Percentiles rank a stretch among this genome's conserved stretches.
Conservation (phyloP, 164 flowering plant species). For the Nymphaea colorata region DNA sequence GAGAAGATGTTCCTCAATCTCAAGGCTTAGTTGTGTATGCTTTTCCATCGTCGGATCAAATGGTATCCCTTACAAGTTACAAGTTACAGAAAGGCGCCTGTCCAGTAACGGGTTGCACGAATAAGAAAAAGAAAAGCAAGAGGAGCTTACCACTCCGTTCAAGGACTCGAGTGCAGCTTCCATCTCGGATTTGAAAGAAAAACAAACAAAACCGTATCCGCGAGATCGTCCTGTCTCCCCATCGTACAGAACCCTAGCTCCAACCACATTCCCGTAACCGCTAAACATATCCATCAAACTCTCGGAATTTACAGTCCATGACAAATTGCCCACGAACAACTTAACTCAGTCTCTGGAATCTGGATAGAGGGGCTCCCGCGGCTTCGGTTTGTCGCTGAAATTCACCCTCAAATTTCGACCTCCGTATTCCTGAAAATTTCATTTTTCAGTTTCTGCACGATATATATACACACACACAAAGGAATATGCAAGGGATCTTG, state of each 20-base stretch:
- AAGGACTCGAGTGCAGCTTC: slow-evolving; percentile 24
- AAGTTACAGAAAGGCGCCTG: too few species aligned
- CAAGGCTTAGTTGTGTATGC: too few species aligned
- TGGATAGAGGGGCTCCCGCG: slow-evolving; percentile 1
- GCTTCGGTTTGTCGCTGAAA: slow-evolving; percentile 11
- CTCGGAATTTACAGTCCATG: slow-evolving; percentile 24
- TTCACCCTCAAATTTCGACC: slow-evolving; percentile 39
- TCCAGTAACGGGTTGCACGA: too few species aligned
- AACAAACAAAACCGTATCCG: slow-evolving; percentile 31
- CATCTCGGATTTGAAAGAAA: slow-evolving; percentile 22
- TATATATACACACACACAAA: too few species aligned
- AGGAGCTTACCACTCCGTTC: slow-evolving; percentile 20
- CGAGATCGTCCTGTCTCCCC: slow-evolving; percentile 22
- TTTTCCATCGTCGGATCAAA: too few species aligned
- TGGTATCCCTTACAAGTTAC: too few species aligned
- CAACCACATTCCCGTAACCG: slow-evolving; percentile 33
- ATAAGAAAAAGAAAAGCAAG: neutral
- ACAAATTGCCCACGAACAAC: slow-evolving; percentile 35
- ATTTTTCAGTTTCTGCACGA: too few species aligned
- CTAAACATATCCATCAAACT: slow-evolving; percentile 27
- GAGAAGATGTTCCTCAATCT: too few species aligned
- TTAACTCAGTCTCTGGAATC: slow-evolving; percentile 11
- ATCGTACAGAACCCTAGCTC: slow-evolving; percentile 28
- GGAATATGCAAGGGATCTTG: too few species aligned
- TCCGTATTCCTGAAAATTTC: slow-evolving; percentile 26